phyloP scores from a whole-genome alignment of 1,284 basidiomycete species.

The Papiliotrema flavescens region DNA sequence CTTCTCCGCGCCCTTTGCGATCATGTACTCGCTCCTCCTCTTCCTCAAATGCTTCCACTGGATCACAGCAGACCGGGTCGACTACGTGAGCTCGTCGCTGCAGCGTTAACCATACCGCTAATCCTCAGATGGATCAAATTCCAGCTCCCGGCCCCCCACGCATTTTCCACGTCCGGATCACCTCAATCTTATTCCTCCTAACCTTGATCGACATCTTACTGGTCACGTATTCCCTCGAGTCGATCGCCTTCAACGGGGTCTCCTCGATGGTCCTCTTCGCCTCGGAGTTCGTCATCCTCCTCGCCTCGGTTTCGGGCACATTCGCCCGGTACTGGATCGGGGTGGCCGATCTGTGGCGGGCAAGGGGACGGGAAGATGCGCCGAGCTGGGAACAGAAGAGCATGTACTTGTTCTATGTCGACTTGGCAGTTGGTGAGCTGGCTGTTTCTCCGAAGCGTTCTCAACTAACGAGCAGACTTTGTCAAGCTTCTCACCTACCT shows the following conservation, averaged over 20 bases:
- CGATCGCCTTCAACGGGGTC: conserved; percentile 56
- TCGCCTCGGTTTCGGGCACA: conserved; percentile 69
- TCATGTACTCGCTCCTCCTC: conserved; percentile 87
- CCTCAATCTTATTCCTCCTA: conserved; percentile 48
- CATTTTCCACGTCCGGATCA: conserved; percentile 80
- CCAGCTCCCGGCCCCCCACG: conserved; percentile 77
- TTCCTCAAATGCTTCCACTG: conserved; percentile 98
- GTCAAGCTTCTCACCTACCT: conserved; percentile 89
- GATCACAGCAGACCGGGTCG: conserved; percentile 89
- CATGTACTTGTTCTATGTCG: conserved; percentile 94
- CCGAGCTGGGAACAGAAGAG: conserved; percentile 97
- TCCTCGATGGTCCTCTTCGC: conserved; percentile 86
- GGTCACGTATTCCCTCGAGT: conserved; percentile 33
- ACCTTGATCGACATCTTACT: conserved; percentile 36
- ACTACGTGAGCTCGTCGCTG: conserved; percentile 72
- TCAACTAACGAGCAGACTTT: conserved; percentile 62
- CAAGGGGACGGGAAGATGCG: conserved; percentile 78
- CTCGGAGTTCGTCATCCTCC: conserved; percentile 89
- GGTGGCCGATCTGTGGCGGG: conserved; percentile 73
- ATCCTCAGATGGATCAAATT: conserved; percentile 86
- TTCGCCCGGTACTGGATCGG: conserved; percentile 83
- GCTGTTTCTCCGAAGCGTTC: neutral
- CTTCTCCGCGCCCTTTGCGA: conserved; percentile 84
- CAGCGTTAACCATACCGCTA: neutral
- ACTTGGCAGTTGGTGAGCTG: conserved; percentile 74